phyloP scores from a whole-genome alignment of 1,284 basidiomycete species.

The Inonotus hispidus region DNA sequence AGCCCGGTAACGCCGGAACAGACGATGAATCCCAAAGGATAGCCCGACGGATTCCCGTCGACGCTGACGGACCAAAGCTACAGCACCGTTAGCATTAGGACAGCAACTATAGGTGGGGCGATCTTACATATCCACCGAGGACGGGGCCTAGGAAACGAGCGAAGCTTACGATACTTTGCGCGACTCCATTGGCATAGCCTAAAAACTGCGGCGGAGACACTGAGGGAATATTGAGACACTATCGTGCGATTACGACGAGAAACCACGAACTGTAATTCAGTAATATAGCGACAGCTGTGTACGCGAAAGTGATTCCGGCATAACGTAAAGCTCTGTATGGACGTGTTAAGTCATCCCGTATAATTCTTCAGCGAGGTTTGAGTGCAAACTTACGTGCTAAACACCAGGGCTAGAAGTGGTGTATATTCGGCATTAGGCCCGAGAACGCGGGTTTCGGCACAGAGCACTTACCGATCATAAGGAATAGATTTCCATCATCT shows the following conservation, averaged over 20 bases:
- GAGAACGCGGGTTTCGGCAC: constrained; percentile 2
- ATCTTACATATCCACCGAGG: constrained; percentile 68
- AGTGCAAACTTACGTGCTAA: constrained; percentile 60
- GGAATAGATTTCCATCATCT: constrained; percentile 57
- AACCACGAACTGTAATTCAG: constrained; percentile 70
- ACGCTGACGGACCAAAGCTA: constrained; percentile 77
- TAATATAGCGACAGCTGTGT: constrained; percentile 73
- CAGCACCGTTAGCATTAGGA: background rate
- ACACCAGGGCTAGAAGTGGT: constrained; percentile 43
- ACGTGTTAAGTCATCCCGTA: background rate
- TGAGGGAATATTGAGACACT: constrained; percentile 26
- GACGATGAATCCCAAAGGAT: constrained; percentile 65
- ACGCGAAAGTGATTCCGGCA: constrained; percentile 72
- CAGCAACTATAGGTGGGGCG: background rate
- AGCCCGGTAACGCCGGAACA: constrained; percentile 56
- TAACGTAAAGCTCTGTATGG: constrained; percentile 59
- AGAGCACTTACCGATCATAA: constrained; percentile 58
- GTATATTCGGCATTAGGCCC: constrained; percentile 10
- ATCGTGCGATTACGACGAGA: background rate
- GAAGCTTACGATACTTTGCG: constrained; percentile 79
- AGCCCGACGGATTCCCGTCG: constrained; percentile 60
- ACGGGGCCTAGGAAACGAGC: constrained; percentile 75
- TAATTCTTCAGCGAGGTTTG: background rate
- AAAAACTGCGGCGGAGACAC: constrained; percentile 77
- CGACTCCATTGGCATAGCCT: constrained; percentile 74